Evolutionary conservation across 2,329 filamentous ascomycete species (phyloP).

Genomic region (Zalaria sp.): DNA sequence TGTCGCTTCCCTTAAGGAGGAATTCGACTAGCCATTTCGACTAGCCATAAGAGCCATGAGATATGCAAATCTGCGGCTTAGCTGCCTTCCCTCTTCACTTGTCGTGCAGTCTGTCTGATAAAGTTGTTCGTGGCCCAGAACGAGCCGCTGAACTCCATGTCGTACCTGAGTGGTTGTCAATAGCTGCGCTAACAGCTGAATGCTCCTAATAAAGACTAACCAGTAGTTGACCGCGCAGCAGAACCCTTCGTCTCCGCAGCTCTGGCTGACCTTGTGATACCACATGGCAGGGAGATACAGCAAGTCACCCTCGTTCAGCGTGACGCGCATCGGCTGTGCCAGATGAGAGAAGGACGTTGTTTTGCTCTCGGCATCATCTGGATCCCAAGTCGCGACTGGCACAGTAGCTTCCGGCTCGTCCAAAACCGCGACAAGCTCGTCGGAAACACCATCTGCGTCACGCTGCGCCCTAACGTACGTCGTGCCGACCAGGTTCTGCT

Average conservation of each 20-base stretch:
- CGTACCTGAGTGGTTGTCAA: conserved; percentile 42
- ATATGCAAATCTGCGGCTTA: too few species aligned
- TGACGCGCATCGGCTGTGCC: conserved; percentile 50
- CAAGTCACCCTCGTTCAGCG: conserved; percentile 61
- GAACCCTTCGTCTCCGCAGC: conserved; percentile 51
- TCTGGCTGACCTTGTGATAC: conserved; percentile 74
- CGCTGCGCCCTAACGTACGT: conserved; percentile 37
- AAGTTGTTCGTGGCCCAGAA: conserved; percentile 51
- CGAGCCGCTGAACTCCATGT: conserved; percentile 61
- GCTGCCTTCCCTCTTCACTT: too few species aligned
- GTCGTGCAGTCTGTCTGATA: conserved; percentile 12
- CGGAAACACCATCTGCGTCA: conserved; percentile 6
- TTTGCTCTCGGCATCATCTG: conserved; percentile 39
- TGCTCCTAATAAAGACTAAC: too few species aligned
- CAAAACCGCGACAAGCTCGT: conserved; percentile 15
- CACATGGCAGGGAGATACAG: conserved; percentile 70
- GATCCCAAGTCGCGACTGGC: conserved; percentile 64
- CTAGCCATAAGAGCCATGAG: too few species aligned
- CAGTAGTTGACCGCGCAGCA: conserved; percentile 75
- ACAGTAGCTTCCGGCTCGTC: conserved; percentile 31
- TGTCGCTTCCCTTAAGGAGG: conserved; percentile 7
- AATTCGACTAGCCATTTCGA: conserved; percentile 6
- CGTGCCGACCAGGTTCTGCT: conserved; percentile 41
- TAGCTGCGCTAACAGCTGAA: too few species aligned
- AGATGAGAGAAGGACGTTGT: conserved; percentile 46